These are phyloP conservation scores for Warburgia ugandensis DNA, from an alignment of 164 flowering plant species.

Conservation along the genomic window DNA sequence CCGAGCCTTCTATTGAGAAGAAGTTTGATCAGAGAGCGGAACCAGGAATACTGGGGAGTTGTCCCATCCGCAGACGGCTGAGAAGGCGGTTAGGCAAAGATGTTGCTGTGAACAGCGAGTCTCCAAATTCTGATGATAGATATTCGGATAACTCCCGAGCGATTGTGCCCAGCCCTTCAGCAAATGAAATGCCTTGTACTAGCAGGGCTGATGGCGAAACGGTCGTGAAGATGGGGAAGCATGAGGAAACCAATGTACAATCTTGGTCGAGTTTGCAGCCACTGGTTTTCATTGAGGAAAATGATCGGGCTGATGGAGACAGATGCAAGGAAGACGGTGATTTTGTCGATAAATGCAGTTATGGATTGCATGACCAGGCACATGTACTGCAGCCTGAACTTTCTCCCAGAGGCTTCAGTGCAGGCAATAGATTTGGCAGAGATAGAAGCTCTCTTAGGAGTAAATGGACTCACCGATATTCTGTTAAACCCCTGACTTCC, in stretches of 20 bases:
- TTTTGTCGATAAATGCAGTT: conserved; percentile 6
- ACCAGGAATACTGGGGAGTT: conserved; percentile 6
- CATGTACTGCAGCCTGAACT: conserved; percentile 8
- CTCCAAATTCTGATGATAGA: conserved; percentile 9
- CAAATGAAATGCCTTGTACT: conserved; percentile 13
- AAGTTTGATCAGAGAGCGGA: not conserved
- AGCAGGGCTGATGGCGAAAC: conserved; percentile 22
- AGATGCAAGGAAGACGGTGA: conserved; percentile 10
- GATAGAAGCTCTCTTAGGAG: conserved; percentile 30
- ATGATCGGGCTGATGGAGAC: too few species aligned
- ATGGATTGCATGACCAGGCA: conserved; percentile 1
- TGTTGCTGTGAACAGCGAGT: conserved; percentile 11
- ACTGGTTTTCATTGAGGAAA: conserved; percentile 7
- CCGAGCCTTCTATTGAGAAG: conserved; percentile 2
- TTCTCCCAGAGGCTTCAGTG: conserved; percentile 15
- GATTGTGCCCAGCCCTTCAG: conserved; percentile 14
- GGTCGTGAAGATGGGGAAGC: conserved; percentile 5
- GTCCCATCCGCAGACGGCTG: conserved; percentile 18
- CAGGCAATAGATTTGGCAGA: conserved; percentile 17
- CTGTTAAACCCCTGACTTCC: conserved; percentile 44
- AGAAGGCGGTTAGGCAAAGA: conserved; percentile 16
- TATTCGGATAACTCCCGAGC: conserved; percentile 5
- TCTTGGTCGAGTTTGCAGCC: conserved; percentile 19
- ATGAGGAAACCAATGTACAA: conserved; percentile 14
- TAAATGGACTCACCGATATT: conserved; percentile 16